phyloP scores from a whole-genome alignment of 192 early-diverging fungal species.

The Ramicandelaber brevisporus region DNA sequence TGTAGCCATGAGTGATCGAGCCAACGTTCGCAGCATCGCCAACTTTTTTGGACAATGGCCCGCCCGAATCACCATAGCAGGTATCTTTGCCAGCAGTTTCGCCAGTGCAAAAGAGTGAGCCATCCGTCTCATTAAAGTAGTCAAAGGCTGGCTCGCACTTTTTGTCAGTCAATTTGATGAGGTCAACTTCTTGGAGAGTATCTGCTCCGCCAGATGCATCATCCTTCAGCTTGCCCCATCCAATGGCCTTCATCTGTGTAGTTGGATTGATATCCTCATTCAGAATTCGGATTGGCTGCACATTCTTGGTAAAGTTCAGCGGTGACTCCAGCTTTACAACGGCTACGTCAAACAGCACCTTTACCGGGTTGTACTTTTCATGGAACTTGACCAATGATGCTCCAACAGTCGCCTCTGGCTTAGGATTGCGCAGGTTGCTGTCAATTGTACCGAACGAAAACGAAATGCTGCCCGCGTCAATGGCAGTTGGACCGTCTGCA shows the following conservation, averaged over 20 bases:
- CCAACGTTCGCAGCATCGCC: conserved; percentile 2
- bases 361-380: conserved; percentile 6
- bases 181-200: conserved; percentile 11
- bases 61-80: conserved; percentile 16
- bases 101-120: conserved; percentile 14
- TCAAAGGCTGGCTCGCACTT: conserved; percentile 5
- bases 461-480: too few relatives aligned
- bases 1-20: conserved; percentile 9
- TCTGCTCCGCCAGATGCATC: conserved; percentile 1
- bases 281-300: conserved; percentile 7
- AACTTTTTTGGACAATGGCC: conserved; percentile 8
- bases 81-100: conserved; percentile 10
- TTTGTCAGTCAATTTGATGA: conserved; percentile 2
- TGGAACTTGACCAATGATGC: conserved; percentile 6
- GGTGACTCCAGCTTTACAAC: conserved; percentile 7
- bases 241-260: conserved; percentile 8
- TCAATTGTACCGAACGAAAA: conserved; percentile 7
- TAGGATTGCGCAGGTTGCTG: conserved; percentile 6
- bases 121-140: conserved; percentile 1
- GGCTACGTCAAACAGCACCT: conserved; percentile 10
- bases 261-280: conserved; percentile 2
- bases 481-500: conserved; percentile 1
- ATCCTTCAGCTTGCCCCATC: conserved; percentile 13
- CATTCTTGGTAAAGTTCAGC: conserved; percentile 3
- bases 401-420: conserved; percentile 5